Conservation (phyloP, 2,329 filamentous ascomycete genomes). For the Colletotrichum sublineola region DNA sequence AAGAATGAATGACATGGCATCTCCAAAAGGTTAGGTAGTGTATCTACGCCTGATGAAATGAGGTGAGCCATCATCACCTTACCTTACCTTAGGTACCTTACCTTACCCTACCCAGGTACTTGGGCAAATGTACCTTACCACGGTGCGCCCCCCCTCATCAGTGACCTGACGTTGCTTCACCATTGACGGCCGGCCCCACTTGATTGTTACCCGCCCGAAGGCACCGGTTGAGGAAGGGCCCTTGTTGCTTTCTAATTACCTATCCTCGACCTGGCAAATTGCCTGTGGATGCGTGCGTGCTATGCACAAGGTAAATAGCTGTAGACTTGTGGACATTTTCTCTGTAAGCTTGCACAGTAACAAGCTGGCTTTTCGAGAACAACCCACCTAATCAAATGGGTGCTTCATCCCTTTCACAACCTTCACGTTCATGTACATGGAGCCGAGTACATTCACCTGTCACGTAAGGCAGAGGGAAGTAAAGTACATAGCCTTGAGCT, state of each 20-base stretch:
- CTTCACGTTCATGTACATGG: neutral
- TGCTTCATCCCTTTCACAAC: neutral
- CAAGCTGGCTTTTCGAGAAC: neutral
- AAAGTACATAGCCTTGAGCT: too few relatives aligned
- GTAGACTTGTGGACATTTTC: neutral
- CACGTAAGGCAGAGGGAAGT: too few relatives aligned
- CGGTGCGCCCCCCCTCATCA: too few relatives aligned
- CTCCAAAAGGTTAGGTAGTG: neutral
- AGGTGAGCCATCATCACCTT: neutral
- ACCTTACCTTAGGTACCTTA: too few relatives aligned
- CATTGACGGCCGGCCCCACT: slow-evolving; percentile 32
- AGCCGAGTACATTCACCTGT: too few relatives aligned
- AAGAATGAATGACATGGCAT: too few relatives aligned
- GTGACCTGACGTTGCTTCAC: slow-evolving; percentile 18
- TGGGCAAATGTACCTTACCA: too few relatives aligned
- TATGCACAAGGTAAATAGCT: neutral
- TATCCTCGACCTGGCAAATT: neutral
- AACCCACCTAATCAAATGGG: neutral
- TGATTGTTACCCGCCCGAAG: slow-evolving; percentile 27
- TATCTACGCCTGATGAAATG: neutral
- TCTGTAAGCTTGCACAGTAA: too few relatives aligned
- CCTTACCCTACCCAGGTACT: too few relatives aligned
- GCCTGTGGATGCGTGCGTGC: neutral
- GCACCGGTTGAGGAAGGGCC: slow-evolving; percentile 13
- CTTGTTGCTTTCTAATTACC: neutral